Percentiles rank a stretch among this genome's conserved stretches.
phyloP scores from a whole-genome alignment of 2,329 filamentous ascomycete species.

The Fusarium dlaminii region DNA sequence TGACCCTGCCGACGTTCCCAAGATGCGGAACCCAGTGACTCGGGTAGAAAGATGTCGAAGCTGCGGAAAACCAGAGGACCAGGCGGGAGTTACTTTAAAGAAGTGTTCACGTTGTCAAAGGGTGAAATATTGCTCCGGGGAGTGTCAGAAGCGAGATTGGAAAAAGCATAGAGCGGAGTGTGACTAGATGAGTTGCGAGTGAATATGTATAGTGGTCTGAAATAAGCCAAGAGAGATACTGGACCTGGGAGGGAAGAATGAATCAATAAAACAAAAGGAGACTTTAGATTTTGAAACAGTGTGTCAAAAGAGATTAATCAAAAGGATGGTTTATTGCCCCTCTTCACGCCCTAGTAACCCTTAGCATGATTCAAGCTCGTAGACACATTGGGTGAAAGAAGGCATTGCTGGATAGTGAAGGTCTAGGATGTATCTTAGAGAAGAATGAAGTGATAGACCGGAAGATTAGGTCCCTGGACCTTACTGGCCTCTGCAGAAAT shows the following conservation, averaged over 20 bases:
- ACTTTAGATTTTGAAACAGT: not conserved
- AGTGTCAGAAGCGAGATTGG: conserved; percentile 66
- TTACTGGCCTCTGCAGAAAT: not conserved
- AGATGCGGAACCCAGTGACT: not conserved
- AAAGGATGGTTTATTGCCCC: not conserved
- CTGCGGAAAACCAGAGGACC: conserved; percentile 49
- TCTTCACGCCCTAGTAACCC: not conserved
- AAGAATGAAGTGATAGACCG: not conserved
- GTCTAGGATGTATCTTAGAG: not conserved
- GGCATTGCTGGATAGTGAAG: not conserved
- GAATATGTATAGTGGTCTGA: not conserved
- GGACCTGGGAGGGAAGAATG: not conserved
- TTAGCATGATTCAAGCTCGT: not conserved
- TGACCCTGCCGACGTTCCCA: conserved; percentile 37
- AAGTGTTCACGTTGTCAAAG: conserved; percentile 57
- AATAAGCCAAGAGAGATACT: not conserved
- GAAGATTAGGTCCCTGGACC: not conserved
- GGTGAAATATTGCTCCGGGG: conserved; percentile 60
- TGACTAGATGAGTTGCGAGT: conserved; percentile 20
- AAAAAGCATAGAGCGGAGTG: conserved; percentile 60
- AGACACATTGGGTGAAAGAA: not conserved
- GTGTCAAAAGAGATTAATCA: not conserved
- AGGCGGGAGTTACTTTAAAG: conserved; percentile 48
- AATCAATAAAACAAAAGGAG: not conserved
- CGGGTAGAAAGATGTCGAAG: conserved; percentile 46